Conservation (phyloP, 1,284 basidiomycete genomes). For the Lentinula novae-zelandiae region DNA sequence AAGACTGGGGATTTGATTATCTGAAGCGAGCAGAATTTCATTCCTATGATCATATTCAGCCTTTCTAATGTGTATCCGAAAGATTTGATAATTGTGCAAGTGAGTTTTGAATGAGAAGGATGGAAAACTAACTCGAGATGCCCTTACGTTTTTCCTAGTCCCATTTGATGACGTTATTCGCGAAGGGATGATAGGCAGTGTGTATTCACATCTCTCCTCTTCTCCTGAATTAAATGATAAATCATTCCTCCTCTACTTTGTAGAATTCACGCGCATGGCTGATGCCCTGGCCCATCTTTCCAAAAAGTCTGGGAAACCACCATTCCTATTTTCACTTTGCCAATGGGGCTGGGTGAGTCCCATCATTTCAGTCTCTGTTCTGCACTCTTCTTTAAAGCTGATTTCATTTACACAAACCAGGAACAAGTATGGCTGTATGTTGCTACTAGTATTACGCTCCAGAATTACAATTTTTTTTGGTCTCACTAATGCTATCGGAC, state of each 20-base stretch:
- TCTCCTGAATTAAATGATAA: not conserved
- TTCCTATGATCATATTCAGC: not conserved
- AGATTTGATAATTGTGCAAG: slow-evolving; percentile 51
- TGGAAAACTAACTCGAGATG: not conserved
- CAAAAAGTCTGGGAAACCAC: slow-evolving; percentile 32
- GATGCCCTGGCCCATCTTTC: slow-evolving; percentile 41
- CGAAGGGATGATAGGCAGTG: slow-evolving; percentile 46
- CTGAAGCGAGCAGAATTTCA: slow-evolving; percentile 35
- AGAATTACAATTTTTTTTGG: not conserved
- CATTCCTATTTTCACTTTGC: slow-evolving; percentile 47
- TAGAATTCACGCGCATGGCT: slow-evolving; percentile 47
- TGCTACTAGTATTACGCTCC: slow-evolving; percentile 11
- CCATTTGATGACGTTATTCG: slow-evolving; percentile 44
- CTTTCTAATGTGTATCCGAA: not conserved
- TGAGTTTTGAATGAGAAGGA: slow-evolving; percentile 14
- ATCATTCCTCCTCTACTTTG: not conserved
- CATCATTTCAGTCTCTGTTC: not conserved
- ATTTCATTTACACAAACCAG: not conserved
- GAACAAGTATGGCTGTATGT: slow-evolving; percentile 16
- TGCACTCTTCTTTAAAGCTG: not conserved
- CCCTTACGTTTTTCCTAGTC: slow-evolving; percentile 25
- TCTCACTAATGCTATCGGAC: not conserved
- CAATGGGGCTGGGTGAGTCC: slow-evolving; percentile 46
- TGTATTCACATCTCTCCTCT: slow-evolving; percentile 17
- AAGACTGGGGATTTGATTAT: slow-evolving; percentile 51